Percentiles rank a stretch among this genome's conserved stretches.
Evolutionary conservation across 805 yeast species (phyloP).

Genomic region (Candida methanosorbosa): DNA sequence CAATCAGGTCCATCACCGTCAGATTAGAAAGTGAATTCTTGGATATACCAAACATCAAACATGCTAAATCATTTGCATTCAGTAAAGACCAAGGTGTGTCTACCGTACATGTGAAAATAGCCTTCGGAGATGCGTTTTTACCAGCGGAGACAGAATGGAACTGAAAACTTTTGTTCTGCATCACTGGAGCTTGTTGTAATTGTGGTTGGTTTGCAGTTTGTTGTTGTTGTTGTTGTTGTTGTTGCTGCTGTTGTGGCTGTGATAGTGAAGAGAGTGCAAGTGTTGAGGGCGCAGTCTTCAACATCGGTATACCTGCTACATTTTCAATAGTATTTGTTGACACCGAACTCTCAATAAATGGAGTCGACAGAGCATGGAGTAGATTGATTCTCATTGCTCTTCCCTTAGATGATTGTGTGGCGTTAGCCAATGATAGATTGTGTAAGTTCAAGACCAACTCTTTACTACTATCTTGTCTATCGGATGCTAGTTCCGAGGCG

Average conservation of each 20-base stretch:
- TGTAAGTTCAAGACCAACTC: conserved; percentile 48
- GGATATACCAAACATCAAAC: conserved; percentile 77
- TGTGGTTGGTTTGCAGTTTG: neutral
- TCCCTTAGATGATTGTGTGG: conserved; percentile 26
- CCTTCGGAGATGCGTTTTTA: conserved; percentile 67
- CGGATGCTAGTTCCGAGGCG: conserved; percentile 12
- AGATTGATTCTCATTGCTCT: conserved; percentile 36
- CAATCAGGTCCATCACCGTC: conserved; percentile 67
- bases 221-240: conserved; percentile 5
- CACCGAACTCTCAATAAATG: conserved; percentile 39
- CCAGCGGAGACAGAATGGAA: conserved; percentile 61
- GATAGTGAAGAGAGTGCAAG: conserved; percentile 16
- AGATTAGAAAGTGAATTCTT: conserved; percentile 51
- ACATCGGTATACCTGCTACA: conserved; percentile 18
- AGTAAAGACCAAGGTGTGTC: conserved; percentile 71
- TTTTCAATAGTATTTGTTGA: conserved; percentile 3
- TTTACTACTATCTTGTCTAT: conserved; percentile 19
- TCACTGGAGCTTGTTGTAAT: neutral
- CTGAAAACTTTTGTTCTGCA: conserved; percentile 9
- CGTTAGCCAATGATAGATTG: conserved; percentile 42
- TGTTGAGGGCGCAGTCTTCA: conserved; percentile 15
- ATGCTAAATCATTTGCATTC: conserved; percentile 86
- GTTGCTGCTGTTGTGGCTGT: conserved; percentile 5
- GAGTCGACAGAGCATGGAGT: conserved; percentile 59
- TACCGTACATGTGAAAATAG: conserved; percentile 71